A percentile compares a stretch with the other conserved stretches of the same genome.
Conservation (phyloP, 768 basidiomycete species). For the Pholiota molesta region DNA sequence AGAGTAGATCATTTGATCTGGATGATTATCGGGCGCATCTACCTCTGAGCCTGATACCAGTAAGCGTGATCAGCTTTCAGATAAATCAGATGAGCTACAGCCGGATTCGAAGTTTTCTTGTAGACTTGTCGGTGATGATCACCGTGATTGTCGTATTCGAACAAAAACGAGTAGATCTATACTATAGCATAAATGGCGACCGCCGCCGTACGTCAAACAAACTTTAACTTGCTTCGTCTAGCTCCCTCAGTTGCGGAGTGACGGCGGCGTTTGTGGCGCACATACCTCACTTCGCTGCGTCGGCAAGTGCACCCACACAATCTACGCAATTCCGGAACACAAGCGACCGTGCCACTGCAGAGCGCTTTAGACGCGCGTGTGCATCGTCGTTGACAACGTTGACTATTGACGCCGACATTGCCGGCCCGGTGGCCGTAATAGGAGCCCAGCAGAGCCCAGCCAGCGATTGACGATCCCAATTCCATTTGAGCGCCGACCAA, state of each 20-base stretch:
- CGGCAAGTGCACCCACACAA: neutral
- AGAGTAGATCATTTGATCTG: neutral
- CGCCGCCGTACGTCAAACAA: too few relatives aligned
- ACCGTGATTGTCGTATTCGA: too few relatives aligned
- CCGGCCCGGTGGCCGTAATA: neutral
- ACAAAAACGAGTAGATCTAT: too few relatives aligned
- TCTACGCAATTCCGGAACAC: neutral
- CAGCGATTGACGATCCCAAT: too few relatives aligned
- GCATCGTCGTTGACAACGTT: too few relatives aligned
- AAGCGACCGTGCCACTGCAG: too few relatives aligned
- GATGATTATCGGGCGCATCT: neutral
- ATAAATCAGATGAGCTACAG: neutral
- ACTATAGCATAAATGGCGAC: too few relatives aligned
- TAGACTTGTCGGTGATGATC: too few relatives aligned
- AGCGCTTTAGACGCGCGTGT: too few relatives aligned
- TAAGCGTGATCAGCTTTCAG: too few relatives aligned
- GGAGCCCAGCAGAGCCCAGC: neutral
- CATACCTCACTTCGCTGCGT: neutral
- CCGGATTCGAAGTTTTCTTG: neutral
- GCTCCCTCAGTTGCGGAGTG: neutral
- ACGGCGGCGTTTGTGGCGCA: neutral
- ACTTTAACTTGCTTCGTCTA: neutral
- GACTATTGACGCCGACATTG: neutral
- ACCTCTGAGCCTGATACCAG: too few relatives aligned
- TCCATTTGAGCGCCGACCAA: too few relatives aligned